These are phyloP conservation scores for Colletotrichum sp. DNA, from an alignment of 2,329 filamentous ascomycete species.

Conservation along the genomic window DNA sequence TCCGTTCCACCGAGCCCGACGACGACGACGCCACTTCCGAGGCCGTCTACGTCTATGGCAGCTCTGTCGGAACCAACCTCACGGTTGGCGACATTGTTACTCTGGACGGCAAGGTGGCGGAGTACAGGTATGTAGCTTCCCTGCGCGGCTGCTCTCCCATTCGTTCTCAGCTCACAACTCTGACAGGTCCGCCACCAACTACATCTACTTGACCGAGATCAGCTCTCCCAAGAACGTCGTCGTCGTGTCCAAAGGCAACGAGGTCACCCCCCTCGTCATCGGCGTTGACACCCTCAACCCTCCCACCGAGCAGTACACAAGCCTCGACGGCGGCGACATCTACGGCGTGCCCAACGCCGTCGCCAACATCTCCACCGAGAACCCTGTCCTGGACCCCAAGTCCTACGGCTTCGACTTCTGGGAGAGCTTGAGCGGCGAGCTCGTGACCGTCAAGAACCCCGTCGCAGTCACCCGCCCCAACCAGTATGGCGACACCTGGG, in stretches of 20 bases:
- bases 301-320: slow-evolving; percentile 65
- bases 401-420: slow-evolving; percentile 75
- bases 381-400: slow-evolving; percentile 65
- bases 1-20: slow-evolving; percentile 65
- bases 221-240: slow-evolving; percentile 57
- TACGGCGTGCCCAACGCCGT: slow-evolving; percentile 69
- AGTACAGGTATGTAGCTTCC: slow-evolving; percentile 57
- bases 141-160: too few relatives aligned
- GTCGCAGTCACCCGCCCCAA: slow-evolving; percentile 66
- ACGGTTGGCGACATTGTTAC: slow-evolving; percentile 68
- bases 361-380: slow-evolving; percentile 60
- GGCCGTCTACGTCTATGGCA: slow-evolving; percentile 69
- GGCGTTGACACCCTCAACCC: slow-evolving; percentile 62
- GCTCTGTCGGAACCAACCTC: slow-evolving; percentile 53
- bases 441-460: slow-evolving; percentile 67
- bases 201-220: slow-evolving; percentile 71
- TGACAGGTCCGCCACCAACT: slow-evolving; percentile 55
- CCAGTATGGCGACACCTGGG: slow-evolving; percentile 71
- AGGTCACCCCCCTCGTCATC: slow-evolving; percentile 63
- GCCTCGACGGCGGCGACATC: slow-evolving; percentile 68
- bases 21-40: slow-evolving; percentile 64
- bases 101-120: slow-evolving; percentile 63
- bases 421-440: slow-evolving; percentile 72
- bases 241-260: slow-evolving; percentile 58
- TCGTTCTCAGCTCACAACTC: slow-evolving; percentile 9